These are phyloP conservation scores for Mycena kentingensis DNA, from an alignment of 768 basidiomycete species.

Conservation along the genomic window DNA sequence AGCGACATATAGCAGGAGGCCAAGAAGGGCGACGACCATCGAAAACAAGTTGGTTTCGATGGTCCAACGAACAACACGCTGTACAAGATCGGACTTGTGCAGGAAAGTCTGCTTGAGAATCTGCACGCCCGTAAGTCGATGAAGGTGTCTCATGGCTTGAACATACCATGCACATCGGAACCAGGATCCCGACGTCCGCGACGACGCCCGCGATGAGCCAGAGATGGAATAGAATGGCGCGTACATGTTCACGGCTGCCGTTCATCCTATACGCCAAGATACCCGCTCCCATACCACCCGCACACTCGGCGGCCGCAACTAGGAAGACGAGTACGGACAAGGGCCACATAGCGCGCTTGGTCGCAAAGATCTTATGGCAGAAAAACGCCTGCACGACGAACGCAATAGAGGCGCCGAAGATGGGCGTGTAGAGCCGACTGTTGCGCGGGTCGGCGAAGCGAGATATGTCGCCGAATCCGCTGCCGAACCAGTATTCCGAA, in stretches of 20 bases:
- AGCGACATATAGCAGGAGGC: slow-evolving; percentile 3
- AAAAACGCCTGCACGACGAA: slow-evolving; percentile 13
- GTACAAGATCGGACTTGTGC: not conserved
- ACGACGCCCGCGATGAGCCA: slow-evolving; percentile 7
- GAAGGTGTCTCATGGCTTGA: not conserved
- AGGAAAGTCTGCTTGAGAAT: not conserved
- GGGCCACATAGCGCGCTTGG: slow-evolving; percentile 1
- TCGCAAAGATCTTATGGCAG: not conserved
- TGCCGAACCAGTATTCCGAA: slow-evolving; percentile 12
- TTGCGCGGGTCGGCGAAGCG: slow-evolving; percentile 9
- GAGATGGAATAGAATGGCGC: not conserved
- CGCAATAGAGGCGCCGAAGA: slow-evolving; percentile 13
- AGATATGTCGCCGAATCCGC: slow-evolving; percentile 10
- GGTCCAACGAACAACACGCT: slow-evolving; percentile 6
- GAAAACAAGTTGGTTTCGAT: slow-evolving; percentile 13
- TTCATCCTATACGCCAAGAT: slow-evolving; percentile 3
- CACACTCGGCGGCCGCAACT: slow-evolving; percentile 6
- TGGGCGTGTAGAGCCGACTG: slow-evolving; percentile 1
- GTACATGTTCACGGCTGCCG: not conserved
- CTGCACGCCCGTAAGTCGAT: not conserved
- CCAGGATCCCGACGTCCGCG: slow-evolving; percentile 6
- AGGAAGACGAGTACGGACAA: not conserved
- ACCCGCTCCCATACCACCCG: slow-evolving; percentile 15
- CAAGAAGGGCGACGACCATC: slow-evolving; percentile 1
- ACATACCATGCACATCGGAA: slow-evolving; percentile 9